Conservation (phyloP, 2,329 filamentous ascomycete species). For the Pyrenophora tritici-repentis region DNA sequence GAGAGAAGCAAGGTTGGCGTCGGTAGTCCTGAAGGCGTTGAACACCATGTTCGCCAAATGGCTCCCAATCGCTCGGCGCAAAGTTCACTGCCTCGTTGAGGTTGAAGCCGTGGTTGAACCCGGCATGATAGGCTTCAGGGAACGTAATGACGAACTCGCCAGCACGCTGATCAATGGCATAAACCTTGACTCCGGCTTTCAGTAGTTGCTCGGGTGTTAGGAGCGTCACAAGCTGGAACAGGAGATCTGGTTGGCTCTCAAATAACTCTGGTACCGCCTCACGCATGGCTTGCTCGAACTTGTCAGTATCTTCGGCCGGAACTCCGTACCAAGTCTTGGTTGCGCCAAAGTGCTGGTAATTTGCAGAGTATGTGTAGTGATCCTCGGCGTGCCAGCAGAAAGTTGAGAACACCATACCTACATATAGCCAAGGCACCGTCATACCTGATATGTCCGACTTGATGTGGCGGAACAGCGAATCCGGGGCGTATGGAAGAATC, state of each 20-base stretch:
- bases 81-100: conserved; percentile 99
- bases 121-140: conserved; percentile 94
- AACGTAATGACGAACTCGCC: conserved; percentile 97
- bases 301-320: conserved; percentile 87
- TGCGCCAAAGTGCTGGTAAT: conserved; percentile 97
- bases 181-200: conserved; percentile 91
- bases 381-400: conserved; percentile 99
- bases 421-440: conserved; percentile 99
- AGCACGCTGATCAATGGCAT: conserved; percentile 92
- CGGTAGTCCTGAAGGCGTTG: conserved; percentile 85
- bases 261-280: conserved; percentile 95
- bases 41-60: conserved; percentile 83
- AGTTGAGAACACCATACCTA: conserved; percentile 99
- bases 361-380: conserved; percentile 95
- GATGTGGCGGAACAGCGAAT: conserved; percentile 94
- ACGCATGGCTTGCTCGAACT: conserved; percentile 93
- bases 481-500: conserved; percentile 83
- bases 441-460: conserved; percentile 98
- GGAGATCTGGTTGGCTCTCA: conserved; percentile 91
- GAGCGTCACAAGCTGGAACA: conserved; percentile 97
- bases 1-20: conserved; percentile 93
- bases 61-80: conserved; percentile 93
- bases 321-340: conserved; percentile 99
- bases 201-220: conserved; percentile 90
- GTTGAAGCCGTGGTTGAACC: conserved; percentile 98